These are phyloP conservation scores for Stereum hirsutum DNA, from an alignment of 1,284 basidiomycete species.

Conservation along the genomic window DNA sequence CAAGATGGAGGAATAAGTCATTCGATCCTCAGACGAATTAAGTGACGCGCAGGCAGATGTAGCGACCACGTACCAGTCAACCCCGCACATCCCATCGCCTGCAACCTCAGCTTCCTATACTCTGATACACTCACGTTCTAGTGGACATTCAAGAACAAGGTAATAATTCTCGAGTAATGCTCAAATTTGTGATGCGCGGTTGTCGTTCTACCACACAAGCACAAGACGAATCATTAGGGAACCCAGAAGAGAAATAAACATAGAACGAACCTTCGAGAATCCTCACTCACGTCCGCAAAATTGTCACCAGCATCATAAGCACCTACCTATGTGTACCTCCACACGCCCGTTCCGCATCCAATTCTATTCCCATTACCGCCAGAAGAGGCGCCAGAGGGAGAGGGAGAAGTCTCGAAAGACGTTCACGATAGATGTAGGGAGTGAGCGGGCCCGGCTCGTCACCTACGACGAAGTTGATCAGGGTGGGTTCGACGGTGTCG, in stretches of 20 bases:
- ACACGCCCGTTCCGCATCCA: slow-evolving; percentile 24
- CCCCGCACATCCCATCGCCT: slow-evolving; percentile 83
- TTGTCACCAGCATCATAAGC: slow-evolving; percentile 77
- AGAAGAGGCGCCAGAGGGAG: no score
- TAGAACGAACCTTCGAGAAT: slow-evolving; percentile 42
- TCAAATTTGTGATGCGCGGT: no score
- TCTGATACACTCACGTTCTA: slow-evolving; percentile 57
- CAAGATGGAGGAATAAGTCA: slow-evolving; percentile 1
- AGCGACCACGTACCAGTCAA: slow-evolving; percentile 47
- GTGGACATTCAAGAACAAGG: slow-evolving; percentile 61
- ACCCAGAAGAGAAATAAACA: no score
- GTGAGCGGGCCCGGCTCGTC: slow-evolving; percentile 63
- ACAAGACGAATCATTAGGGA: no score
- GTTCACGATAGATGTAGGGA: slow-evolving; percentile 66
- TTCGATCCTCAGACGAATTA: no score
- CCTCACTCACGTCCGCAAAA: slow-evolving; percentile 75
- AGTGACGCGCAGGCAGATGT: neutral
- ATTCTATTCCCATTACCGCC: no score
- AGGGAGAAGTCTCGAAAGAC: slow-evolving; percentile 57
- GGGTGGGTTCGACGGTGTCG: slow-evolving; percentile 74
- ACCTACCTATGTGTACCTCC: slow-evolving; percentile 74
- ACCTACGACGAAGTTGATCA: slow-evolving; percentile 87
- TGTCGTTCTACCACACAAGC: no score
- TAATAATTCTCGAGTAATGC: slow-evolving; percentile 74
- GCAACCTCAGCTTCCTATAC: slow-evolving; percentile 59